Evolutionary conservation across 2,329 filamentous ascomycete genomes (phyloP), one percentile per base, ranked within the genome.

Genomic region (Chrysosporium keratinophilum): DNA sequence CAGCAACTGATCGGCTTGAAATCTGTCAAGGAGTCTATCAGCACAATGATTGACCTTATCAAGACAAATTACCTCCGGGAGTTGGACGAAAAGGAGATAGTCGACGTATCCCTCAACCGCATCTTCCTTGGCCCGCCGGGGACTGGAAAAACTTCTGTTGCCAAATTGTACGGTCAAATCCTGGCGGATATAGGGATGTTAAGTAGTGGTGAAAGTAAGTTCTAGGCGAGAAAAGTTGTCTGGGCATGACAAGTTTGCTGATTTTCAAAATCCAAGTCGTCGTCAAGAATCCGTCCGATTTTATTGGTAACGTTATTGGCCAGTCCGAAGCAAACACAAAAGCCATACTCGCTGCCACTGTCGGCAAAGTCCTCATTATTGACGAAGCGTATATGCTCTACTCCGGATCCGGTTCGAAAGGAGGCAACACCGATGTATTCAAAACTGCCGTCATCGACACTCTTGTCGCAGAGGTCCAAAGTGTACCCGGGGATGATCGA

Each of bases 331-430:
- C 76, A 1, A 80, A 82, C 34, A 90, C 86, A 0, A 90, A 87
- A 59, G 82, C 73, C 0, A 88, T 90, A 5, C 72, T 91, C 0
- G 79, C 78, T 0, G 70, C 81, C 0, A 81, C 83, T 0, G 58
- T 77, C 0, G 87, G 87, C 0, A 91, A 90, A 58, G 84, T 90
- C 0, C 75, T 91, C 0, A 79, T 91, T 12, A 88, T 91, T 2
- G 87, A 91, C 57, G 87, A 93, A 63, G 86, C 86, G 0, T 90
- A 91, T 58, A 80, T 81, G 34, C 72, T 91, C 0, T 78, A 75
- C 44, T 66, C 69, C 1, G 71, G 71, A 2, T 33, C 64, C n/a
- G n/a, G n/a, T 65, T 5, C 63, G 60, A 1, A 57, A 49, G 1
- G n/a, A n/a, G n/a, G n/a, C n/a, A n/a, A n/a, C n/a, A n/a, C 51